Percentiles rank a stretch among this genome's conserved stretches.
Evolutionary conservation across 495 filamentous ascomycete genomes (phyloP).

Genomic region (Penicillium egyptiacum): DNA sequence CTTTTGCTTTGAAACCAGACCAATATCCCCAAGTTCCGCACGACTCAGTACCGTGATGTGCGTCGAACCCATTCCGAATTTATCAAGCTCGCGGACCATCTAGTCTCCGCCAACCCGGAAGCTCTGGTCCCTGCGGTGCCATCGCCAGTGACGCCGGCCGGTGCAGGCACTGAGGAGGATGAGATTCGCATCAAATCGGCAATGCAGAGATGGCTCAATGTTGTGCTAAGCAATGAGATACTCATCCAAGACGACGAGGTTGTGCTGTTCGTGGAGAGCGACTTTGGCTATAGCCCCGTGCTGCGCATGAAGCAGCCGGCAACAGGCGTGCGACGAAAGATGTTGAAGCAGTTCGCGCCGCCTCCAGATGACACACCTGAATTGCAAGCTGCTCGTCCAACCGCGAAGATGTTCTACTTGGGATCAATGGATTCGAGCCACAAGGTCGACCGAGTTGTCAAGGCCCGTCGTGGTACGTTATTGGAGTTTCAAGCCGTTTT

Average conservation of each 20-base stretch:
- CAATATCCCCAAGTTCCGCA: conserved; percentile 95
- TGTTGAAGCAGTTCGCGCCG: conserved; percentile 98
- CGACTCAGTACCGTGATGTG: conserved; percentile 96
- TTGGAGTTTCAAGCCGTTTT: not conserved
- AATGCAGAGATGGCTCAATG: conserved; percentile 94
- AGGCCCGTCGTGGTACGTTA: conserved; percentile 77
- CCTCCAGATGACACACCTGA: conserved; percentile 97
- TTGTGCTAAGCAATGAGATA: conserved; percentile 85
- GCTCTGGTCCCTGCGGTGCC: conserved; percentile 97
- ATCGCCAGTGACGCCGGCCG: conserved; percentile 84
- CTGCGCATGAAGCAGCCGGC: conserved; percentile 95
- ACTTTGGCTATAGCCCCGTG: conserved; percentile 96
- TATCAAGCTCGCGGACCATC: conserved; percentile 86
- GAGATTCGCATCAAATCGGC: conserved; percentile 82
- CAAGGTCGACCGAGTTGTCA: conserved; percentile 92
- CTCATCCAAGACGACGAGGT: conserved; percentile 95
- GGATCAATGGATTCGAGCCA: conserved; percentile 93
- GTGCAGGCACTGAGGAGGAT: conserved; percentile 95
- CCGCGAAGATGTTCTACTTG: conserved; percentile 95
- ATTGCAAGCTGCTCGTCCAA: conserved; percentile 80
- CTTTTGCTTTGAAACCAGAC: conserved; percentile 56
- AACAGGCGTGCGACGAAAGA: conserved; percentile 88
- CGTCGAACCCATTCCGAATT: conserved; percentile 95
- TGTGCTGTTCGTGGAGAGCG: conserved; percentile 94
- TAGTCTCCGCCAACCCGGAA: conserved; percentile 95